Conservation (phyloP, 768 basidiomycete genomes). For the Lyophyllum atratum region DNA sequence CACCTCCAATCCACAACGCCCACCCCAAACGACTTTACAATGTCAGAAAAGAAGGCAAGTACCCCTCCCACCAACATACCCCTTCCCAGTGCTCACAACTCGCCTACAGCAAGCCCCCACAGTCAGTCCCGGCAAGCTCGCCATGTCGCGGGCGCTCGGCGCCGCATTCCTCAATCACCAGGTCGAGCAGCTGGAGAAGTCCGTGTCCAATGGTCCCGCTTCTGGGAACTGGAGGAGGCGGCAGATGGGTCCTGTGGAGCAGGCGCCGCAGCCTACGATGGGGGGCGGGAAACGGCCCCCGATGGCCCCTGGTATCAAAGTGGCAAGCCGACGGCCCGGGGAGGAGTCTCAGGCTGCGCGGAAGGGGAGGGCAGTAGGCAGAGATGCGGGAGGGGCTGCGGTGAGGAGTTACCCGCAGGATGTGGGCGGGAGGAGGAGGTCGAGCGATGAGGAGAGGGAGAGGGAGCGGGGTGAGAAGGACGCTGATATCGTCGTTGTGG, state of each 20-base stretch:
- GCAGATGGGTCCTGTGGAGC: slow-evolving; percentile 17
- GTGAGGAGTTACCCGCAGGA: slow-evolving; percentile 15
- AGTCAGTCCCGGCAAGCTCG: slow-evolving; percentile 55
- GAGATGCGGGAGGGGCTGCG: slow-evolving; percentile 1
- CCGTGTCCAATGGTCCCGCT: slow-evolving; percentile 54
- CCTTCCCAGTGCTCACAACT: not conserved
- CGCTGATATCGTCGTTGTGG: slow-evolving; percentile 75
- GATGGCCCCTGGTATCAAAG: slow-evolving; percentile 32
- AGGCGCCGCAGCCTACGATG: slow-evolving; percentile 11
- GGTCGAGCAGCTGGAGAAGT: slow-evolving; percentile 85
- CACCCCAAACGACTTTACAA: not conserved
- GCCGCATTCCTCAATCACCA: slow-evolving; percentile 88
- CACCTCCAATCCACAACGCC: slow-evolving; percentile 4
- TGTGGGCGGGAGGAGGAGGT: slow-evolving; percentile 26
- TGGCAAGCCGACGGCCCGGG: slow-evolving; percentile 30
- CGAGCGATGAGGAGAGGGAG: slow-evolving; percentile 30
- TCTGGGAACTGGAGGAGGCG: slow-evolving; percentile 67
- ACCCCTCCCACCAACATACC: not conserved
- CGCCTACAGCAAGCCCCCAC: slow-evolving; percentile 23
- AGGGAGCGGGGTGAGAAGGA: slow-evolving; percentile 45
- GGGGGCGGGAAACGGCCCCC: slow-evolving; percentile 32
- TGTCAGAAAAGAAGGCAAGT: slow-evolving; percentile 16
- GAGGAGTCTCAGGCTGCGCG: slow-evolving; percentile 21
- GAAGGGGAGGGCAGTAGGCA: slow-evolving; percentile 14
- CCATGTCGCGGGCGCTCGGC: slow-evolving; percentile 86